Conservation (phyloP, 108 stramenopile species). For the Cyclotella kingstonii region DNA sequence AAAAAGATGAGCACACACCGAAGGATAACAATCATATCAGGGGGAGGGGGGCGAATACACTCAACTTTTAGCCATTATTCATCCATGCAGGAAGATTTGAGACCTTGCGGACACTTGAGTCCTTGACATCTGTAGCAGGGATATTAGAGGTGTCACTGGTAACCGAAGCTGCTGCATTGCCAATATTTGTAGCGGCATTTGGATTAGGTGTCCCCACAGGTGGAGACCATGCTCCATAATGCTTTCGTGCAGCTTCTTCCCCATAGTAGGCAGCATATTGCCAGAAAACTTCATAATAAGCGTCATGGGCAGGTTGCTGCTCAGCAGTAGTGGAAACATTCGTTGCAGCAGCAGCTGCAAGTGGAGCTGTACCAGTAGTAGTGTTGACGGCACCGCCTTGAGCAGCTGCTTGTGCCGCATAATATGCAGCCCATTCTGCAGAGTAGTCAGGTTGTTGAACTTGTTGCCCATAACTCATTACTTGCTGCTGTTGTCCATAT, state of each 20-base stretch:
- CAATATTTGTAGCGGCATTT: conserved; percentile 62
- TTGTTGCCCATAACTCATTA: conserved; percentile 46
- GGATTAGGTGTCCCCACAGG: conserved; percentile 87
- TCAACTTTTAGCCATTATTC: conserved; percentile 37
- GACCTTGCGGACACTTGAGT: conserved; percentile 78
- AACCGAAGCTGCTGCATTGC: conserved; percentile 13
- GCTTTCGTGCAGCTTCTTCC: conserved; percentile 81
- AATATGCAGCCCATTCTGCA: conserved; percentile 66
- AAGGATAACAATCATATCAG: no score
- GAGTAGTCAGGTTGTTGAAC: conserved; percentile 53
- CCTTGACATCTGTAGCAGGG: conserved; percentile 43
- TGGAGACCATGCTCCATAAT: conserved; percentile 89
- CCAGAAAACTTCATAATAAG: conserved; percentile 91
- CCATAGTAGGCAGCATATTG: conserved; percentile 81
- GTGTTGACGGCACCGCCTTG: conserved; percentile 14
- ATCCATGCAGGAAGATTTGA: conserved; percentile 92
- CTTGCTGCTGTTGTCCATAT: conserved; percentile 46
- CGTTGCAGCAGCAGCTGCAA: conserved; percentile 33
- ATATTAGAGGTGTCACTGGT: not conserved
- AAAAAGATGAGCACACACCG: no score
- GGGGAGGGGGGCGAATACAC: no score
- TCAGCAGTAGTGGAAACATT: conserved; percentile 28
- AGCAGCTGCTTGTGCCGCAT: conserved; percentile 62
- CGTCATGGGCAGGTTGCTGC: conserved; percentile 56
- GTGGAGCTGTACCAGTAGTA: conserved; percentile 28